Conservation (phyloP, 257 asterid species). For the Catharanthus roseus region DNA sequence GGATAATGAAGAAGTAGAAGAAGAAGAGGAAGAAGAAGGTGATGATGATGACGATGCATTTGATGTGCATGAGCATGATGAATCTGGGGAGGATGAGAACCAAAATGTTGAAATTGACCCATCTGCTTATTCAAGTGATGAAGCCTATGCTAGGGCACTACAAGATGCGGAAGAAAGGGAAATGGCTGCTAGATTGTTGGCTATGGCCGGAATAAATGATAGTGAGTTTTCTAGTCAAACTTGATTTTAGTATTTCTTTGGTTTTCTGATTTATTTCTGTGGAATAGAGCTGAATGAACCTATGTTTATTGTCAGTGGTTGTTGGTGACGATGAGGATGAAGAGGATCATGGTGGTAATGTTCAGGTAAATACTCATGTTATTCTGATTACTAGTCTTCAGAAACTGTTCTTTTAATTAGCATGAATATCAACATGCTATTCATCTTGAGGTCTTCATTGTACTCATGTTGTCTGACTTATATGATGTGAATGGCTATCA, state of each 20-base stretch:
- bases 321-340: constrained; percentile 47
- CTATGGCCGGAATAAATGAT: constrained; percentile 71
- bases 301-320: constrained; percentile 35
- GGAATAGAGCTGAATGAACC: constrained; percentile 11
- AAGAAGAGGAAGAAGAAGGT: constrained; percentile 32
- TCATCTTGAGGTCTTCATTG: background rate
- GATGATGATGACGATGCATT: constrained; percentile 54
- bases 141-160: constrained; percentile 92
- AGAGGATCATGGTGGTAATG: constrained; percentile 52
- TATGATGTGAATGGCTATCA: background rate
- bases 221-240: constrained; percentile 29
- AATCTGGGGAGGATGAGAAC: constrained; percentile 45
- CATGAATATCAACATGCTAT: background rate
- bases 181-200: constrained; percentile 84
- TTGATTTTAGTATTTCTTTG: constrained; percentile 7
- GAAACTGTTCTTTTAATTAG: background rate
- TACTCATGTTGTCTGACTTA: background rate
- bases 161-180: constrained; percentile 91
- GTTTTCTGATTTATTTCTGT: background rate
- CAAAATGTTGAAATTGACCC: constrained; percentile 69
- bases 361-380: constrained; percentile 43
- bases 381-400: background rate
- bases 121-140: constrained; percentile 80
- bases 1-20: constrained; percentile 32
- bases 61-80: constrained; percentile 54